phyloP scores from a whole-genome alignment of 2,329 filamentous ascomycete genomes.

The Nemania serpens region DNA sequence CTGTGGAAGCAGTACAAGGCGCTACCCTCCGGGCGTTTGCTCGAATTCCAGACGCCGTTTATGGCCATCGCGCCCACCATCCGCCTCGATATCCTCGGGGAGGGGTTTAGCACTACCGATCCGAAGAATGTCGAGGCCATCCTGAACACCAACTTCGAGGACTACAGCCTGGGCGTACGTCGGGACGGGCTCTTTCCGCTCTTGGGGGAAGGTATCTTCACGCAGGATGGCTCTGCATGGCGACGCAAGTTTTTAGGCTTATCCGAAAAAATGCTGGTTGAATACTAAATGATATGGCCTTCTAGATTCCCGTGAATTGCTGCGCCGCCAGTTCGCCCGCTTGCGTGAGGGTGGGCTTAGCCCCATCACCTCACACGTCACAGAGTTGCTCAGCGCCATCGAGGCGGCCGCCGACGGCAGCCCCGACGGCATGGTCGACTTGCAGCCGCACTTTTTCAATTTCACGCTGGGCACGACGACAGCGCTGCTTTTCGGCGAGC shows the following conservation, averaged over 20 bases:
- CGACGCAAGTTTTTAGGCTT: constrained; percentile 26
- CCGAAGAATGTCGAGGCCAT: constrained; percentile 40
- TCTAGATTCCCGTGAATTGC: constrained; percentile 34
- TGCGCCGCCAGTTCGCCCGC: constrained; percentile 36
- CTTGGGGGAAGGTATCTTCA: constrained; percentile 44
- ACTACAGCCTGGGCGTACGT: constrained; percentile 38
- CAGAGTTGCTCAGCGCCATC: neutral
- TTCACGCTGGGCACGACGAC: constrained; percentile 34
- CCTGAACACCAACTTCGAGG: constrained; percentile 36
- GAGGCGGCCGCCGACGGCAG: neutral
- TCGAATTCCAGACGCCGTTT: constrained; percentile 25
- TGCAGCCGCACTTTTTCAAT: constrained; percentile 34
- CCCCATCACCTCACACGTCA: constrained; percentile 9
- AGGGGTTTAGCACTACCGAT: constrained; percentile 23
- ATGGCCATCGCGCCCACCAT: constrained; percentile 22
- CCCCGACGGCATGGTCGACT: constrained; percentile 25
- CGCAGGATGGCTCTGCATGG: constrained; percentile 42
- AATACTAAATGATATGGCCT: neutral
- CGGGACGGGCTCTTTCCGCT: constrained; percentile 34
- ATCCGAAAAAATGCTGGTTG: neutral
- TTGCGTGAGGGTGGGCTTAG: constrained; percentile 18
- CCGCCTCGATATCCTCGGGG: constrained; percentile 23
- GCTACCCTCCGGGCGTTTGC: constrained; percentile 11
- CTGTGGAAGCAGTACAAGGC: constrained; percentile 27
- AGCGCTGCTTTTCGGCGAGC: constrained; percentile 33